Conservation (phyloP, 495 filamentous ascomycete genomes). For the Hypoxylon cercidicola region DNA sequence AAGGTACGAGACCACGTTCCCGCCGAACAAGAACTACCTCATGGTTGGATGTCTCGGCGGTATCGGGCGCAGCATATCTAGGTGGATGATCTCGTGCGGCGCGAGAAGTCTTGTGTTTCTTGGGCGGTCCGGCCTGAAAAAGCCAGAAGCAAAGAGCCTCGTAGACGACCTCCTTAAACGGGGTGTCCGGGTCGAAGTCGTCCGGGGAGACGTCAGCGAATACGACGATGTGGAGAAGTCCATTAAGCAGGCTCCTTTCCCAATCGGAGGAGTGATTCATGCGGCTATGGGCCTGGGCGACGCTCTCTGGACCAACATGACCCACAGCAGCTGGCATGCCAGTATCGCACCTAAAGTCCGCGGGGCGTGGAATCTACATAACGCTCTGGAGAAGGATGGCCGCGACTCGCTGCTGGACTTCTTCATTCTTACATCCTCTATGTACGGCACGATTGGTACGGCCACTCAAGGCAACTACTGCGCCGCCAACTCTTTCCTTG, state of each 20-base stretch:
- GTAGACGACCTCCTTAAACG: conserved; percentile 53
- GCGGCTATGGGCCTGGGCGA: conserved; percentile 60
- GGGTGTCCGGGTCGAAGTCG: conserved; percentile 40
- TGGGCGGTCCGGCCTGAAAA: conserved; percentile 57
- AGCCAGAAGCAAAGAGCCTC: conserved; percentile 48
- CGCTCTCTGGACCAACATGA: conserved; percentile 41
- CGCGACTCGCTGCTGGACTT: conserved; percentile 29
- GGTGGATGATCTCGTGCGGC: conserved; percentile 66
- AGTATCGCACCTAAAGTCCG: conserved; percentile 42
- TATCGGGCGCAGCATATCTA: conserved; percentile 65
- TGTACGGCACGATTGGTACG: too few relatives aligned
- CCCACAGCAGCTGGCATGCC: conserved; percentile 30
- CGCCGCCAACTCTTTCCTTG: too few relatives aligned
- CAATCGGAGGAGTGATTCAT: conserved; percentile 51
- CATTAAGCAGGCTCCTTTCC: conserved; percentile 44
- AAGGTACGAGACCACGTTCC: conserved; percentile 38
- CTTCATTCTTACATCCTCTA: too few relatives aligned
- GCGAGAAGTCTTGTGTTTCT: conserved; percentile 66
- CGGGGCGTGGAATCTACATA: neutral
- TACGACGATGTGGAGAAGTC: conserved; percentile 45
- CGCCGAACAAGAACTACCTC: conserved; percentile 55
- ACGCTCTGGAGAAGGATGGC: neutral
- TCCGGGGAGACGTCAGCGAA: conserved; percentile 52
- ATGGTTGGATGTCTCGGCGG: conserved; percentile 70
- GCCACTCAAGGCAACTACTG: too few relatives aligned